Evolutionary conservation across 768 basidiomycete species (phyloP).

Genomic region (Omphalotus guepiniiformis): DNA sequence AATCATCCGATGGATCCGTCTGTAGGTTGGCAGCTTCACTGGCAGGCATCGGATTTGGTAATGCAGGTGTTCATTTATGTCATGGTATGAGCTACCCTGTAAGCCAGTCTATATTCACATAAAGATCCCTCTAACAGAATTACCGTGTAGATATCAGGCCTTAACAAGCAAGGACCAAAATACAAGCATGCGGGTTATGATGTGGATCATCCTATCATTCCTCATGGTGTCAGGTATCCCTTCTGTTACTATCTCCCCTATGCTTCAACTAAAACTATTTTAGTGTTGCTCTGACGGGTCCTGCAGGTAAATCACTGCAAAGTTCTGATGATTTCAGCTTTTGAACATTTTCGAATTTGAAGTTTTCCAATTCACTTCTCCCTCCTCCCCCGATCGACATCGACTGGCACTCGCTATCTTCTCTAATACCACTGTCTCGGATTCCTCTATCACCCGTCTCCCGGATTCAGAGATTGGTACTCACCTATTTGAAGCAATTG

Average conservation of each 20-base stretch:
- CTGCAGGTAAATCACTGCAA: constrained; percentile 57
- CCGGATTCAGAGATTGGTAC: constrained; percentile 77
- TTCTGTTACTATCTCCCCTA: not conserved
- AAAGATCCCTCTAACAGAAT: not conserved
- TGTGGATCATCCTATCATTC: constrained; percentile 85
- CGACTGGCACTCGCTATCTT: constrained; percentile 87
- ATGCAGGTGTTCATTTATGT: constrained; percentile 88
- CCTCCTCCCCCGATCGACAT: constrained; percentile 88
- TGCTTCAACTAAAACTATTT: constrained; percentile 10
- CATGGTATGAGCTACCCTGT: constrained; percentile 90
- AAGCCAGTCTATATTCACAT: constrained; percentile 20
- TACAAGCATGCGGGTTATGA: constrained; percentile 90
- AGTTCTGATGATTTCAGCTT: not conserved
- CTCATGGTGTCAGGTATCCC: constrained; percentile 77
- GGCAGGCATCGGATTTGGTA: constrained; percentile 94
- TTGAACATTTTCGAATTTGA: not conserved
- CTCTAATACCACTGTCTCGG: constrained; percentile 55
- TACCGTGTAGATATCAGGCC: constrained; percentile 70
- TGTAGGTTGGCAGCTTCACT: constrained; percentile 84
- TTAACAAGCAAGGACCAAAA: constrained; percentile 92
- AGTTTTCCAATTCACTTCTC: constrained; percentile 96
- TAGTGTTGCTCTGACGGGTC: constrained; percentile 85
- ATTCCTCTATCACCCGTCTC: constrained; percentile 67
- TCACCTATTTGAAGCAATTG: constrained; percentile 81
- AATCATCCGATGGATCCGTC: not conserved